A percentile compares a stretch with the other conserved stretches of the same genome.
phyloP scores from a whole-genome alignment of 768 basidiomycete species.

The Rhodotorula kratochvilovae region DNA sequence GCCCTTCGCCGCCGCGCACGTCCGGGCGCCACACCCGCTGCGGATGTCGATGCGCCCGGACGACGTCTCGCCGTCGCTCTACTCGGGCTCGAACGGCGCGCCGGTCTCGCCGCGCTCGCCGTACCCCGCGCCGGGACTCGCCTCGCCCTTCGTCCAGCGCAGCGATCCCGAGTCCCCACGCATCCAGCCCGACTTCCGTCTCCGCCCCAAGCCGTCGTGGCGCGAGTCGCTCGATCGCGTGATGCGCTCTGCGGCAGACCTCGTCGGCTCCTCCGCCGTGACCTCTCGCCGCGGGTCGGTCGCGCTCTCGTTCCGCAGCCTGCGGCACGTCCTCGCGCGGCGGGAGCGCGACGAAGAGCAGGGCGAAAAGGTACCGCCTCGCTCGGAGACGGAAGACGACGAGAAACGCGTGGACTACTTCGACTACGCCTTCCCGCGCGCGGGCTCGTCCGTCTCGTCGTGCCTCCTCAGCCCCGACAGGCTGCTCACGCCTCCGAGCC shows the following conservation, averaged over 20 bases:
- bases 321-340: neutral
- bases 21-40: neutral
- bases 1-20: neutral
- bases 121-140: neutral
- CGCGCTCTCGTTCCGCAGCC: neutral
- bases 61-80: neutral
- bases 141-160: neutral
- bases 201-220: neutral
- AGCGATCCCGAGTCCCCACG: no score
- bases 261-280: neutral
- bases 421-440: neutral
- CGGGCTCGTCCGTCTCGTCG: neutral
- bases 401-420: neutral
- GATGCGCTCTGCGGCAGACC: constrained; percentile 22
- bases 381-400: neutral
- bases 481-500: neutral
- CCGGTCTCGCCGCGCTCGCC: neutral
- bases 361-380: neutral
- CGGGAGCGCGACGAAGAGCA: neutral
- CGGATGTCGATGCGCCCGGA: neutral
- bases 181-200: neutral
- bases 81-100: neutral
- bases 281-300: neutral
- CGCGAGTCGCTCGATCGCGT: constrained; percentile 22
- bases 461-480: neutral